Evolutionary conservation across 2,329 filamentous ascomycete genomes (phyloP), one percentile per base, ranked within the genome.

Genomic region (Fusarium begoniae): DNA sequence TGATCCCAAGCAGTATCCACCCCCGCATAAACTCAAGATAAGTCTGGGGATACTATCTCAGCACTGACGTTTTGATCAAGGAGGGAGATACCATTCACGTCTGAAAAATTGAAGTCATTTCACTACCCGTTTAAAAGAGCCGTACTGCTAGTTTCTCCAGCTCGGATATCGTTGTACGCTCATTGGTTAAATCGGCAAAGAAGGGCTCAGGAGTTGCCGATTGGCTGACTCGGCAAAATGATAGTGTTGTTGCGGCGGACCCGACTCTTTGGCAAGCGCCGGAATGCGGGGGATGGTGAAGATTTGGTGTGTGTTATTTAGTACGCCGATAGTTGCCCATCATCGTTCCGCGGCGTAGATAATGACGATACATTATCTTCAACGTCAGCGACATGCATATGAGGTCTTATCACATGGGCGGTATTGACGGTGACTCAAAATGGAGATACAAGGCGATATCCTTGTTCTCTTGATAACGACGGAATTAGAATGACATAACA

Each of bases 151-250:
- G 38, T 43, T 30, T 48, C 57, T 45, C 8, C 28, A 50, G 45
- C 35, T 64, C 74, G 69, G 69, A 58, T 59, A 66, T 43, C 6
- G 2, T n/a, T 3, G 3, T 2, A 2, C 1, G 3, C 0, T 75
- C 18, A 76, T 75, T 76, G 69, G 74, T n/a, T 20, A 37, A 12
- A 8, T 75, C 74, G 74, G 74, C 74, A 73, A 69, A 14, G 4
- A 10, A 43, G 8, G 43, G 14, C 51, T 55, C 2, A 20, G 15
- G 44, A 14, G 30, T 53, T 24, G 59, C 72, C 66, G 66, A 75
- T 76, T 76, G 69, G 74, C 2, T 18, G 3, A 13, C 14, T 63
- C 74, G 74, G 74, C 66, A 63, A 76, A 24, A 18, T 43, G 26
- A 32, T 35, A 38, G 32, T 22, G 40, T 18, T 22, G n/a, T 38